phyloP scores from a whole-genome alignment of 176 grass and related monocot species.

The Paspalum notatum region DNA sequence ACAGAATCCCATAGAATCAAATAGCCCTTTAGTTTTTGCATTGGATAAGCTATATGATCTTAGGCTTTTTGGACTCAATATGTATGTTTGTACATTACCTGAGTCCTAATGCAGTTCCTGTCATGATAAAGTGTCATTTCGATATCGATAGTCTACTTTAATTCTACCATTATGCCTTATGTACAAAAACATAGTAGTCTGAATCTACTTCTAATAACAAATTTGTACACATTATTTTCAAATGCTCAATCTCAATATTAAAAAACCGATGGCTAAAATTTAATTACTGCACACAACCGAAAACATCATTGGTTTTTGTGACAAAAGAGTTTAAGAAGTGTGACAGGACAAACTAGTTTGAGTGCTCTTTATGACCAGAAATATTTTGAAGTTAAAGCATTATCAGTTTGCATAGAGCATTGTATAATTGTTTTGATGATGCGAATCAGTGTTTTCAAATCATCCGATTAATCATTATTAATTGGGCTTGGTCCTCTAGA shows the following conservation, averaged over 20 bases:
- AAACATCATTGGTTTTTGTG: background rate
- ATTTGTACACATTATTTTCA: too few species aligned
- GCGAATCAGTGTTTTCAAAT: too few species aligned
- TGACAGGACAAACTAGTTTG: constrained; percentile 13
- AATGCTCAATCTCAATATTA: too few species aligned
- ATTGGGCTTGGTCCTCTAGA: too few species aligned
- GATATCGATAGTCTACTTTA: background rate
- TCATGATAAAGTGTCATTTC: background rate
- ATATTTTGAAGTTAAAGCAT: background rate
- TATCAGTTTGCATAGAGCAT: background rate
- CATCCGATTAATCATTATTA: too few species aligned
- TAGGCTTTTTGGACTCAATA: background rate
- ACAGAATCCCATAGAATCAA: too few species aligned
- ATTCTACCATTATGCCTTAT: too few species aligned
- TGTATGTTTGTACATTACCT: background rate
- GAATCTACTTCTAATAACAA: background rate
- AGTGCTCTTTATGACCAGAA: background rate
- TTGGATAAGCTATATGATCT: background rate
- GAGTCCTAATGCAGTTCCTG: background rate
- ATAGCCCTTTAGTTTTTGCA: background rate
- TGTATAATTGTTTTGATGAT: background rate
- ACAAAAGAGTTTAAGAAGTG: background rate
- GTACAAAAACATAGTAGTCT: background rate
- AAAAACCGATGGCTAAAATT: too few species aligned
- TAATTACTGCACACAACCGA: background rate